A percentile compares a stretch with the other conserved stretches of the same genome.
These are phyloP conservation scores for Plasmodium adleri DNA, from an alignment of 169 alveolate species.

Conservation along the genomic window DNA sequence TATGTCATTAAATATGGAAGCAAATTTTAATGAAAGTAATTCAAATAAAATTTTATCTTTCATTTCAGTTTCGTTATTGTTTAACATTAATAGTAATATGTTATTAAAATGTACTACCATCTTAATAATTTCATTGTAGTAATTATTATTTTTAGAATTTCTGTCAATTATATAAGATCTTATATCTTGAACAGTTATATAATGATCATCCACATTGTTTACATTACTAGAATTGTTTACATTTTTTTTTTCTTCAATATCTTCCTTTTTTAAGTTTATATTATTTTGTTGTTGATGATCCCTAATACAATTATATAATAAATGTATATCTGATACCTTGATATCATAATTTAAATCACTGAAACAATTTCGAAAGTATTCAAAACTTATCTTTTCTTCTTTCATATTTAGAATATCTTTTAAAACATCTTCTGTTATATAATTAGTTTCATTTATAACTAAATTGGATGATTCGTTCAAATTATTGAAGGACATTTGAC, in stretches of 20 bases:
- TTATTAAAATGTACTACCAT: slow-evolving; percentile 71
- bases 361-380: slow-evolving; percentile 26
- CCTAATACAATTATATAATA: slow-evolving; percentile 18
- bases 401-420: slow-evolving; percentile 25
- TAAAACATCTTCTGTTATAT: slow-evolving; percentile 57
- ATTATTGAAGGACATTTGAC: background rate
- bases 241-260: background rate
- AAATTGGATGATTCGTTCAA: slow-evolving; percentile 33
- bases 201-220: background rate
- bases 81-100: slow-evolving; percentile 46
- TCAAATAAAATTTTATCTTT: slow-evolving; percentile 58
- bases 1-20: slow-evolving; percentile 51
- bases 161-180: slow-evolving; percentile 48
- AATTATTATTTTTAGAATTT: slow-evolving; percentile 49
- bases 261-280: background rate
- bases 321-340: slow-evolving; percentile 4
- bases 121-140: slow-evolving; percentile 55
- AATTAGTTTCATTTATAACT: slow-evolving; percentile 40
- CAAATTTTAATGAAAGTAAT: slow-evolving; percentile 31
- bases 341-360: slow-evolving; percentile 44
- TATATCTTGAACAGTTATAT: slow-evolving; percentile 40
- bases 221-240: background rate
- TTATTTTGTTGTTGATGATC: background rate
- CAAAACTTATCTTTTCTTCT: slow-evolving; percentile 56
- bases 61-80: slow-evolving; percentile 14